Evolutionary conservation across 257 asterid species (phyloP).

Genomic region (Agastache rugosa): DNA sequence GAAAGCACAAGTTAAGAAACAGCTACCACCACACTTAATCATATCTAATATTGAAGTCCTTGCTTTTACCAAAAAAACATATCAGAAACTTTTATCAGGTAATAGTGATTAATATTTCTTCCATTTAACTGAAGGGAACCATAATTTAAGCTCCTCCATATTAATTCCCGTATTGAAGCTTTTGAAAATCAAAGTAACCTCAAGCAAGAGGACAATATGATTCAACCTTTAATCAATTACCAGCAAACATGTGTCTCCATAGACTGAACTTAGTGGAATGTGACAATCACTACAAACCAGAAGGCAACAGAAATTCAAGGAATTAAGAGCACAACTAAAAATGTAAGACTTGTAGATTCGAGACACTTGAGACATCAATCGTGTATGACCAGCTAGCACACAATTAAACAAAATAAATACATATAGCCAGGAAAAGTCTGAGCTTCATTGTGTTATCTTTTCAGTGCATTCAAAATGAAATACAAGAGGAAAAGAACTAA

Average conservation of each 20-base stretch:
- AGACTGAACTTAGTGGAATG: slow-evolving; percentile 9
- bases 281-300: slow-evolving; percentile 2
- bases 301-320: not conserved
- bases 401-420: not conserved
- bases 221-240: not conserved
- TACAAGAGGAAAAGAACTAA: slow-evolving; percentile 3
- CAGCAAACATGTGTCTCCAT: slow-evolving; percentile 15
- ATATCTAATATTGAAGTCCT: slow-evolving; percentile 27
- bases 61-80: not conserved
- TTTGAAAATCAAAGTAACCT: slow-evolving; percentile 15
- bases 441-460: not conserved
- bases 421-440: not conserved
- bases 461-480: not conserved
- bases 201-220: slow-evolving; percentile 13
- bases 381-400: not conserved
- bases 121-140: slow-evolving; percentile 24
- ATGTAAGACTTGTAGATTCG: not conserved
- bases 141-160: slow-evolving; percentile 13
- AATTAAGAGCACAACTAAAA: slow-evolving; percentile 7
- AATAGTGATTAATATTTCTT: not conserved
- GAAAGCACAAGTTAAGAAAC: slow-evolving; percentile 28
- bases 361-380: not conserved
- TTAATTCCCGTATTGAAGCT: slow-evolving; percentile 9
- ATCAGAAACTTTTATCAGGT: not conserved
- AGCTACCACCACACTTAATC: slow-evolving; percentile 24